phyloP scores from a whole-genome alignment of 2,329 filamentous ascomycete genomes.

The Penicillium sp. region DNA sequence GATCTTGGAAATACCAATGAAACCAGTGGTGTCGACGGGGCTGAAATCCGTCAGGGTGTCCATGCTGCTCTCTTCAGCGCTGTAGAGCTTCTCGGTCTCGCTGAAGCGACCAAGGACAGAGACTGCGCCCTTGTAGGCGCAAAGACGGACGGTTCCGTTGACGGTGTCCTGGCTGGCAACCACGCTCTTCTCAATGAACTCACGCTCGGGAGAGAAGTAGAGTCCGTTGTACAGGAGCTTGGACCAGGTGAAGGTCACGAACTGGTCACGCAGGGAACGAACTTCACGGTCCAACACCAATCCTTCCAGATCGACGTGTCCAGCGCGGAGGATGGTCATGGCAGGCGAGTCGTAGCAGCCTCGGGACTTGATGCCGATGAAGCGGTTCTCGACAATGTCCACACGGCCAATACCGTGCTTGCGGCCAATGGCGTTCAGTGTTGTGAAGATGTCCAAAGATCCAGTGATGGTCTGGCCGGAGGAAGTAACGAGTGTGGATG shows the following conservation, averaged over 20 bases:
- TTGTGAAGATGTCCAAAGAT: slow-evolving; percentile 67
- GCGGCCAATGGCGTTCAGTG: slow-evolving; percentile 67
- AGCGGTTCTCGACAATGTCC: slow-evolving; percentile 79
- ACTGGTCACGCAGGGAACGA: slow-evolving; percentile 66
- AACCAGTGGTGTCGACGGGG: slow-evolving; percentile 63
- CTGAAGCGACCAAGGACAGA: slow-evolving; percentile 50
- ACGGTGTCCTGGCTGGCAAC: slow-evolving; percentile 52
- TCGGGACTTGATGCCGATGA: slow-evolving; percentile 74
- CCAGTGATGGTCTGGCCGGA: slow-evolving; percentile 62
- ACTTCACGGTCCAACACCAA: slow-evolving; percentile 66
- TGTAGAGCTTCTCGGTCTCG: slow-evolving; percentile 69
- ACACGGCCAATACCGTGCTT: slow-evolving; percentile 73
- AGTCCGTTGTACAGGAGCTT: slow-evolving; percentile 59
- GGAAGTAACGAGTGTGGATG: slow-evolving; percentile 60
- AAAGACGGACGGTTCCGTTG: slow-evolving; percentile 59
- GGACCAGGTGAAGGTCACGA: slow-evolving; percentile 62
- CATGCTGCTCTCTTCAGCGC: slow-evolving; percentile 63
- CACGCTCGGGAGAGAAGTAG: slow-evolving; percentile 67
- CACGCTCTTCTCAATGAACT: slow-evolving; percentile 66
- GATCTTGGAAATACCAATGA: slow-evolving; percentile 44
- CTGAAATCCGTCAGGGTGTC: slow-evolving; percentile 67
- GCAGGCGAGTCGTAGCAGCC: slow-evolving; percentile 67
- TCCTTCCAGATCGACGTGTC: slow-evolving; percentile 62
- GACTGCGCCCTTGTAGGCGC: slow-evolving; percentile 62
- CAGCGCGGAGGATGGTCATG: slow-evolving; percentile 44